A percentile compares a stretch with the other conserved stretches of the same genome.
These are phyloP conservation scores for Beauveria australis DNA, from an alignment of 2,329 filamentous ascomycete species.

Conservation along the genomic window DNA sequence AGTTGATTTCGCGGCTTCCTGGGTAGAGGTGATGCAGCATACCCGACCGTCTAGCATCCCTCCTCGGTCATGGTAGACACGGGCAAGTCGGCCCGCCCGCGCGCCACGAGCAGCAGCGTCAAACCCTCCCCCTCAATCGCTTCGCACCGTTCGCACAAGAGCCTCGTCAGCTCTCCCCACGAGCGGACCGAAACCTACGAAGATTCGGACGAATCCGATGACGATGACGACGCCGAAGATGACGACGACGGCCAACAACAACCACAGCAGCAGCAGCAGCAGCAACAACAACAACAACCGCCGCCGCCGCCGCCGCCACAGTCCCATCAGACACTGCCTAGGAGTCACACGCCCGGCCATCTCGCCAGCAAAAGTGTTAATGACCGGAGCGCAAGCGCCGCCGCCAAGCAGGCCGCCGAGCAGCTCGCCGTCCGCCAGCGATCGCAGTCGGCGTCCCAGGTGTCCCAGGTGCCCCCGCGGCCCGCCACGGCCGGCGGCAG, in stretches of 20 bases:
- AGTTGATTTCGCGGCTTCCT: not conserved
- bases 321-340: slow-evolving; percentile 28
- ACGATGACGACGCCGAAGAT: slow-evolving; percentile 24
- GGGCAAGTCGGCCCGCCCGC: slow-evolving; percentile 5
- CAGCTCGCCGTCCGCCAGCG: slow-evolving; percentile 46
- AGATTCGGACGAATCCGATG: slow-evolving; percentile 28
- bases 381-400: slow-evolving; percentile 36
- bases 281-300: slow-evolving; percentile 21
- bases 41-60: not conserved
- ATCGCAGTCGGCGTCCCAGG: slow-evolving; percentile 40
- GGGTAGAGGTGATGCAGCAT: slow-evolving; percentile 1
- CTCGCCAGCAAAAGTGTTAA: slow-evolving; percentile 48
- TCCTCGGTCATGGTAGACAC: slow-evolving; percentile 5
- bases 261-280: slow-evolving; percentile 20
- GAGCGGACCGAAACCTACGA: slow-evolving; percentile 25
- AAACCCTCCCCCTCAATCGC: not conserved
- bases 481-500: slow-evolving; percentile 18
- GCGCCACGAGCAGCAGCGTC: slow-evolving; percentile 2
- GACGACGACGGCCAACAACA: slow-evolving; percentile 25
- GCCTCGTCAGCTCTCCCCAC: slow-evolving; percentile 1
- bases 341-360: slow-evolving; percentile 56
- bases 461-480: slow-evolving; percentile 26
- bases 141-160: slow-evolving; percentile 6
- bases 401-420: slow-evolving; percentile 31
- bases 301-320: slow-evolving; percentile 20